Base-by-base conservation (phyloP, 805 yeast species). In the Metschnikowia koreensis region DNA sequence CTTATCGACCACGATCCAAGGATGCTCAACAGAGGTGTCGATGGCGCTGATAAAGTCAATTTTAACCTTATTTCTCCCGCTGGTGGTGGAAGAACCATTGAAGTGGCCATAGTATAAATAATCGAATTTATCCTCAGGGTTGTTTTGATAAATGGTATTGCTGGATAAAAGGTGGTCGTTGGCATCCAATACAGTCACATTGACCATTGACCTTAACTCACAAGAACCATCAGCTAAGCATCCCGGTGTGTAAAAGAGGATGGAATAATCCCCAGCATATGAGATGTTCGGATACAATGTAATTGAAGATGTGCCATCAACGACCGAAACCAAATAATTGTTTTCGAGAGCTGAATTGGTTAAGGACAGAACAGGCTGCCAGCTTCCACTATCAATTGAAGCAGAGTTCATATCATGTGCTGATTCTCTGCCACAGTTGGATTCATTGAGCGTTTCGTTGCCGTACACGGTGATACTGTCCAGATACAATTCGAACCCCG, bases 181-280 rank as follows among this genome's bases (percentile, higher is more conserved):
- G 9, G 75, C 76, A 38, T 80, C 79, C 55, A 67, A 72, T 1
- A 92, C 73, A 0, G 96, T 79, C 0, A 86, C 97, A 60, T 89
- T 89, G 3, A 89, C 93, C 27, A 81, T 78, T 10, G 96, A 93
- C 64, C 99, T 79, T 17, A 70, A 52, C 22, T 65, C 58, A 69
- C 99, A 94, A 0, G 94, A 78, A 46, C 71, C 68, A 64, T 88
- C 96, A 3, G 60, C 65, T 0, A 66, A 48, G 70, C 99, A 94
- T 0, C 98, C 98, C 0, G 97, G 97, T 0, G 99, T 94, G 60
- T 81, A 86, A 46, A 92, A 60, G 47, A 81, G 72, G 26, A 94
- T 75, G 0, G 89, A 74, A 66, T 90, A 94, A 53, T 82, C 75
- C 9, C 97, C 97, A 0, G 89, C 75, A 55, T 81, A 79, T 0